These are phyloP conservation scores for Conringia planisiliqua DNA, from an alignment of 345 rosid genomes.

Conservation along the genomic window DNA sequence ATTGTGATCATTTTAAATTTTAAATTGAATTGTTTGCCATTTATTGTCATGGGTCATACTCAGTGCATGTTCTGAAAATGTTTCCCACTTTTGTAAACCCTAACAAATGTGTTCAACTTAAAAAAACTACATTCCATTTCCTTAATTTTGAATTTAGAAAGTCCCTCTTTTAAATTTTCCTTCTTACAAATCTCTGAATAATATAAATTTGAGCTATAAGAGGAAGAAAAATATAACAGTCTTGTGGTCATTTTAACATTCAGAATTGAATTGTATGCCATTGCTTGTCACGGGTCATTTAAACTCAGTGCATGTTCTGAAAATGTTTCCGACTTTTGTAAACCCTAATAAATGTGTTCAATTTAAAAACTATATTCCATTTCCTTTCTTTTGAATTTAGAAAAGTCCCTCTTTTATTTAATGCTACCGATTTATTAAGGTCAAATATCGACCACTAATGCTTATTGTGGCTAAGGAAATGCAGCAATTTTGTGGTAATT, in stretches of 20 bases:
- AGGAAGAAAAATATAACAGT: not conserved
- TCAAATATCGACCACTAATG: conserved; percentile 1
- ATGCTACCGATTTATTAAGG: not conserved
- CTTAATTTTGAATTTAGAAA: not conserved
- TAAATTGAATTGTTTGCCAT: conserved; percentile 17
- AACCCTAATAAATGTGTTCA: conserved; percentile 17
- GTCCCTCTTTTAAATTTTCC: not conserved
- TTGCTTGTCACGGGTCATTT: conserved; percentile 19
- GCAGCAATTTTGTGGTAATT: not conserved
- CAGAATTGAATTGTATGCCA: conserved; percentile 14
- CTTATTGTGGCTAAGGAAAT: not conserved
- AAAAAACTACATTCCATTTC: conserved; percentile 1
- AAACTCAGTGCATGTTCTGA: conserved; percentile 4
- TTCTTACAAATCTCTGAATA: not conserved
- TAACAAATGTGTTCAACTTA: conserved; percentile 12
- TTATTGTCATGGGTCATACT: conserved; percentile 17
- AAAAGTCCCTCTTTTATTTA: not conserved
- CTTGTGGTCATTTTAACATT: conserved; percentile 4
- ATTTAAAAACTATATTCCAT: conserved; percentile 1
- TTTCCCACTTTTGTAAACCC: conserved; percentile 7
- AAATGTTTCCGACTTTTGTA: conserved; percentile 11
- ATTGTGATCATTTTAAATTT: conserved; percentile 2
- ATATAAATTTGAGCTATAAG: not conserved
- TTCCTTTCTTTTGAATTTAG: not conserved
- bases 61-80: conserved; percentile 5